phyloP scores from a whole-genome alignment of 441 rosid species.

The Populus trichocarpa region DNA sequence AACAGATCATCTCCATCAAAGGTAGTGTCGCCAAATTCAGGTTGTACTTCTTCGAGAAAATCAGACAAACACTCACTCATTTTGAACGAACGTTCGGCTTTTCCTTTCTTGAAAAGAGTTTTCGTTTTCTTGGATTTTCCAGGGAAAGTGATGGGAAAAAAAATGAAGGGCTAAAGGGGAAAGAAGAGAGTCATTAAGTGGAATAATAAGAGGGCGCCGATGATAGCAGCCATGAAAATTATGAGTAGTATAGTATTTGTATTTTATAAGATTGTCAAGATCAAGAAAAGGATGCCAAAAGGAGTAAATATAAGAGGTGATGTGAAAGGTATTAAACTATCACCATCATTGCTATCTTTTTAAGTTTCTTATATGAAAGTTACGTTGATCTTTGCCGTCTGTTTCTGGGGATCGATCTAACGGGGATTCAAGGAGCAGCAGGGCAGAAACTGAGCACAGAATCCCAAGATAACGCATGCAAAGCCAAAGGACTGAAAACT shows the following conservation, averaged over 20 bases:
- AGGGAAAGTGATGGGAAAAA: slow-evolving; percentile 14
- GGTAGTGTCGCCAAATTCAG: slow-evolving; percentile 51
- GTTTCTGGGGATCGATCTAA: slow-evolving; percentile 18
- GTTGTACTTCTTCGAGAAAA: slow-evolving; percentile 46
- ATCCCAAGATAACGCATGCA: slow-evolving; percentile 9
- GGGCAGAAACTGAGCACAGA: slow-evolving; percentile 15
- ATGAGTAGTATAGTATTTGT: neutral
- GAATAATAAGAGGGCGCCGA: slow-evolving; percentile 14
- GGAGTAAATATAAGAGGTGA: slow-evolving; percentile 29
- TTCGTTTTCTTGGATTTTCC: slow-evolving; percentile 17
- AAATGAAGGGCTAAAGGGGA: neutral
- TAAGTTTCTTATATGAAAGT: slow-evolving; percentile 20
- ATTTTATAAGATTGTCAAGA: slow-evolving; percentile 17
- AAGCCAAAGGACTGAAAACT: neutral
- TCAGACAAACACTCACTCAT: slow-evolving; percentile 50
- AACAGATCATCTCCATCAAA: slow-evolving; percentile 68
- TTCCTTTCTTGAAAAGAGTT: neutral
- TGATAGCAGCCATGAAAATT: slow-evolving; percentile 5
- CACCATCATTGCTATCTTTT: slow-evolving; percentile 46
- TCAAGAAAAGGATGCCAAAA: slow-evolving; percentile 25
- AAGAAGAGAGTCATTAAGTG: slow-evolving; percentile 15
- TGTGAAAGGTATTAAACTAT: slow-evolving; percentile 57
- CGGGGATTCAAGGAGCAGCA: slow-evolving; percentile 21
- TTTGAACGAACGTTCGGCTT: neutral
- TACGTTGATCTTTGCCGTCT: slow-evolving; percentile 26